Conservation (phyloP, 495 filamentous ascomycete genomes). For the Talaromyces stipitatus region DNA sequence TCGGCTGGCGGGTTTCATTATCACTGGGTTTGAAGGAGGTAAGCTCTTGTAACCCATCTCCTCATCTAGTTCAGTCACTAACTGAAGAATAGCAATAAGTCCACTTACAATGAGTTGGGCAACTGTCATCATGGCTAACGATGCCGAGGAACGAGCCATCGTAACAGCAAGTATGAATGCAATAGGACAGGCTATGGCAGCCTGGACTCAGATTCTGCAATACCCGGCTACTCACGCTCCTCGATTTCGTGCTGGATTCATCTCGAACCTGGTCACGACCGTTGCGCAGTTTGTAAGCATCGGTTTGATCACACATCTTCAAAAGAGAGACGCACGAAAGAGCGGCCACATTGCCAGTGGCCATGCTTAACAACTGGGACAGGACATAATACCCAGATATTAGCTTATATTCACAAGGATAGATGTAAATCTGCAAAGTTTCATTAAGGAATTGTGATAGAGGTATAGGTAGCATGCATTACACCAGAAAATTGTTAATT, state of each 20-base stretch:
- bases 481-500: too few species aligned
- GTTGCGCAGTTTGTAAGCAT: not conserved
- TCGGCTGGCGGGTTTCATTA: conserved; percentile 22
- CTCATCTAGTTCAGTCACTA: not conserved
- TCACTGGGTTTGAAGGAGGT: conserved; percentile 26
- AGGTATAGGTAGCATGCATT: too few species aligned
- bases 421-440: too few species aligned
- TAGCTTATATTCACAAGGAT: too few species aligned
- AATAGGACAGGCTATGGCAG: conserved; percentile 27
- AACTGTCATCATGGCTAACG: conserved; percentile 22
- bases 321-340: not conserved
- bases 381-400: too few species aligned
- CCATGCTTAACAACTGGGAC: not conserved
- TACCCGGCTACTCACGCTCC: conserved; percentile 21
- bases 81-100: conserved; percentile 16
- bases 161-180: conserved; percentile 30
- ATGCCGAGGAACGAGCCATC: conserved; percentile 27
- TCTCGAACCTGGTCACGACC: conserved; percentile 9
- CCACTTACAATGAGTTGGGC: conserved; percentile 29
- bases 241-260: conserved; percentile 19
- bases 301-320: not conserved
- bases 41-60: not conserved
- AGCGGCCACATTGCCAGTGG: not conserved
- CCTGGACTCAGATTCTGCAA: conserved; percentile 23
- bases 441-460: too few species aligned